Base-by-base conservation (phyloP, 1,139 yeast species). In the Blastobotrys arbuscula region DNA sequence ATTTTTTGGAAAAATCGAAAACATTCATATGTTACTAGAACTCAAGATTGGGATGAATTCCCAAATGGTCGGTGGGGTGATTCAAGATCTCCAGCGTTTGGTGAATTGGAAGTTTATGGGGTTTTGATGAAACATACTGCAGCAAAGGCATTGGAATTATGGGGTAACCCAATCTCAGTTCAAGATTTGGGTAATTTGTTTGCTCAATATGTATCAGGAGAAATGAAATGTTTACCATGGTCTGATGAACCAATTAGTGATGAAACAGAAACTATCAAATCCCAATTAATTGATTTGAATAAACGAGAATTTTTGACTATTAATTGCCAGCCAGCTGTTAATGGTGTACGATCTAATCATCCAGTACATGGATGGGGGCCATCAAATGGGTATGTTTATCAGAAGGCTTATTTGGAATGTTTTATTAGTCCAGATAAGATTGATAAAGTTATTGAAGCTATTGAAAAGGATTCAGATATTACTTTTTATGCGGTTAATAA, bases 1-100 rank as follows among this genome's bases (percentile, higher is more conserved):
- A 90, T 92, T 56, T 90, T 90, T 67, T 92, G 97, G 98, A 87
- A 87, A 66, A 85, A 89, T 67, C 80, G 97, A 71, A 90, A 90
- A 64, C 86, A 85, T 67, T 83, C 95, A 19, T 92, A 90, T 65
- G 81, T 89, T 54, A 78, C 89, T 39, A 78, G 98, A 67, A 92
- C 97, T 18, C 82, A 95, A 34, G 85, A 86, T 50, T 88, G 96
- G 95, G 95, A 88, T 69, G 96, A 88, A 66, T 88, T 87, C 64
- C 96, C 96, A 45, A 88, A 88, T 68, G 96, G 96, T 56, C 77
- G 96, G 69, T 88, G 95, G 86, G 96, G 96, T 63, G 95, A 88
- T 64, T 84, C 96, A 9, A 76, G 94, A 51, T 87, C 96, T 39
- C 96, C 96, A 9, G 96, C 96, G 5, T 88, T 84, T 67, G 96